Conservation (phyloP, 2,329 filamentous ascomycete species). For the Westerdykella aurantiaca region DNA sequence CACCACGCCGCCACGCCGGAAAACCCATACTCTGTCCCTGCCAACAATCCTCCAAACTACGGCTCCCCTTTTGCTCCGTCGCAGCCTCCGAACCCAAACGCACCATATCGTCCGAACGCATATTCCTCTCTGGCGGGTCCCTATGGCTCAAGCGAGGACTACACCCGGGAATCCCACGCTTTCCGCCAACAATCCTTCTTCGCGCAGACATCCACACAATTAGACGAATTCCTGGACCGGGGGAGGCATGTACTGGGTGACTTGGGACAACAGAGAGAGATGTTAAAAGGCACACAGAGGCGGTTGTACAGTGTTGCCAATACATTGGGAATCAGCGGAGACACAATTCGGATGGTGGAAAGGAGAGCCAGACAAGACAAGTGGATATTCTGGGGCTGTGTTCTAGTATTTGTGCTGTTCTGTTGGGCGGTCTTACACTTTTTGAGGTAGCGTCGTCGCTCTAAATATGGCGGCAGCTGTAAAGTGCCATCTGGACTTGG, state of each 20-base stretch:
- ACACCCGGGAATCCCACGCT: constrained; percentile 71
- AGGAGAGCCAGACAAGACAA: constrained; percentile 88
- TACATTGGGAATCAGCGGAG: constrained; percentile 85
- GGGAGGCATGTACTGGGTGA: constrained; percentile 87
- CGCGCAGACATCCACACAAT: constrained; percentile 68
- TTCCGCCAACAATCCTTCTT: constrained; percentile 89
- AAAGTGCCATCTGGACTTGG: too few species aligned
- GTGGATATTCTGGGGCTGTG: constrained; percentile 92
- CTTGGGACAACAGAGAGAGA: constrained; percentile 82
- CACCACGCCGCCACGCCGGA: constrained; percentile 77
- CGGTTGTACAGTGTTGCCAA: constrained; percentile 89
- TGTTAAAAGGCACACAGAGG: constrained; percentile 90
- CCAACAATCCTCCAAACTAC: constrained; percentile 12
- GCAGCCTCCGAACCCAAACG: constrained; percentile 22
- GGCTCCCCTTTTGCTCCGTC: constrained; percentile 30
- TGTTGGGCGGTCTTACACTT: constrained; percentile 88
- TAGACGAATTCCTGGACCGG: constrained; percentile 90
- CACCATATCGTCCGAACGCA: constrained; percentile 37
- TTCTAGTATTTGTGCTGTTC: constrained; percentile 80
- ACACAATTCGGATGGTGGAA: constrained; percentile 97
- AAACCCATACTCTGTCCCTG: constrained; percentile 69
- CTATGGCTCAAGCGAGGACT: constrained; percentile 46
- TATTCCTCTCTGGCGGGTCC: constrained; percentile 32
- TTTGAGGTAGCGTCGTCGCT: constrained; percentile 51
- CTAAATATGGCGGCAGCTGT: neutral